These are phyloP conservation scores for Dryadomyces quercivorus DNA, from an alignment of 2,329 filamentous ascomycete species.

Conservation along the genomic window DNA sequence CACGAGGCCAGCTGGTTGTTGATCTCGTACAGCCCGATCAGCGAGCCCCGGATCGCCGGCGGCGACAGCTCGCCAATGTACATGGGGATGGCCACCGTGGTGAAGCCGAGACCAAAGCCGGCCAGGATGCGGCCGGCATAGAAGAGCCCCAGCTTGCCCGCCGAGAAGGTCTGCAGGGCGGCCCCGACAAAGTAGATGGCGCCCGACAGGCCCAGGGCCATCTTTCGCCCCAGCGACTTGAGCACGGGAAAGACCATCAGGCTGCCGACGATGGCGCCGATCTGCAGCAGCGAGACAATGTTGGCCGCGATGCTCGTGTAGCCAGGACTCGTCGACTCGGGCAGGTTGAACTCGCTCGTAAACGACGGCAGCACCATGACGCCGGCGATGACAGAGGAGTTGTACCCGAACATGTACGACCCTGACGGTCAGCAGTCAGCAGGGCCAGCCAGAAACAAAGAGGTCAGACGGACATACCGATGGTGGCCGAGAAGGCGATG, in stretches of 20 bases:
- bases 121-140: constrained; percentile 11
- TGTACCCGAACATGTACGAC: constrained; percentile 1
- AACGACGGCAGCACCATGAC: constrained; percentile 1
- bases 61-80: constrained; percentile 46
- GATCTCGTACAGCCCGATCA: constrained; percentile 22
- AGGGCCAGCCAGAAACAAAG: too few species aligned
- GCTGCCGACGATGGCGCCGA: not conserved
- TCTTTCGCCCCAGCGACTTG: not conserved
- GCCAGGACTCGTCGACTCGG: not conserved
- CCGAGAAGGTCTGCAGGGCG: constrained; percentile 1
- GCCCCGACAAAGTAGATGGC: not conserved
- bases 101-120: constrained; percentile 36
- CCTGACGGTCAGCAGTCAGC: not conserved
- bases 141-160: not conserved
- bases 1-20: constrained; percentile 33
- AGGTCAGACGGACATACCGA: not conserved
- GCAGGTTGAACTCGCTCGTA: not conserved
- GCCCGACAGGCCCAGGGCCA: not conserved
- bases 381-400: not conserved
- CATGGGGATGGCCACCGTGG: constrained; percentile 40
- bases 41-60: constrained; percentile 28
- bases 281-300: constrained; percentile 1
- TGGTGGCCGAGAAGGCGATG: not conserved
- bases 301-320: not conserved
- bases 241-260: not conserved